Evolutionary conservation across 2,329 filamentous ascomycete genomes (phyloP).

Genomic region (Fusarium sp.): DNA sequence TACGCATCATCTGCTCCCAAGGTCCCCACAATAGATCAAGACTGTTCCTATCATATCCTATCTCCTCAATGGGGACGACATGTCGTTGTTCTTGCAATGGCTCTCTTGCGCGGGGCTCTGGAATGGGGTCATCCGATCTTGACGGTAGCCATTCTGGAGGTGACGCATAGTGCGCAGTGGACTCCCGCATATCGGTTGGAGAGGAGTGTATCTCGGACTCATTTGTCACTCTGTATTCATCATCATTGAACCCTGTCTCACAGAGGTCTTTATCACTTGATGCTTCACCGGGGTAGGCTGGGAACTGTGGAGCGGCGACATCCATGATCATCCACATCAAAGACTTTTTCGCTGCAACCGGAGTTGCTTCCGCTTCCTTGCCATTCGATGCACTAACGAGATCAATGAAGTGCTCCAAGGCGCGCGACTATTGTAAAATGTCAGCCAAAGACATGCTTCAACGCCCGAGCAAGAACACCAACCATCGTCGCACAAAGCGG

Average conservation of each 20-base stretch:
- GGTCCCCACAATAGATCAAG: conserved; percentile 29
- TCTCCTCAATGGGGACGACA: background rate
- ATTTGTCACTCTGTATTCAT: background rate
- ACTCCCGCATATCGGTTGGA: conserved; percentile 26
- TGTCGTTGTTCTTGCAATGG: background rate
- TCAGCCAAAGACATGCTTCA: background rate
- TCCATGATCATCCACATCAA: conserved; percentile 28
- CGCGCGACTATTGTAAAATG: background rate
- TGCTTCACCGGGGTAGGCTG: conserved; percentile 6
- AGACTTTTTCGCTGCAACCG: conserved; percentile 6
- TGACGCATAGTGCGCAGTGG: conserved; percentile 32
- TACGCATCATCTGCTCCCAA: conserved; percentile 26
- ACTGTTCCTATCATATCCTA: background rate
- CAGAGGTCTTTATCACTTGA: background rate
- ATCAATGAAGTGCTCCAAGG: conserved; percentile 19
- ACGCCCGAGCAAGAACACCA: background rate
- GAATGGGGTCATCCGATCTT: background rate
- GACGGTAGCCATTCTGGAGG: conserved; percentile 22
- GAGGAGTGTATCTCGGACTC: background rate
- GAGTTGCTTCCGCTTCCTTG: background rate
- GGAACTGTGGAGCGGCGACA: conserved; percentile 26
- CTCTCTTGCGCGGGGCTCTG: background rate
- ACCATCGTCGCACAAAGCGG: conserved; percentile 25
- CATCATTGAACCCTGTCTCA: background rate
- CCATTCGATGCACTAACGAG: background rate